Base-by-base conservation (phyloP, 2,329 filamentous ascomycete genomes). In the Harringtonia aguacate region DNA sequence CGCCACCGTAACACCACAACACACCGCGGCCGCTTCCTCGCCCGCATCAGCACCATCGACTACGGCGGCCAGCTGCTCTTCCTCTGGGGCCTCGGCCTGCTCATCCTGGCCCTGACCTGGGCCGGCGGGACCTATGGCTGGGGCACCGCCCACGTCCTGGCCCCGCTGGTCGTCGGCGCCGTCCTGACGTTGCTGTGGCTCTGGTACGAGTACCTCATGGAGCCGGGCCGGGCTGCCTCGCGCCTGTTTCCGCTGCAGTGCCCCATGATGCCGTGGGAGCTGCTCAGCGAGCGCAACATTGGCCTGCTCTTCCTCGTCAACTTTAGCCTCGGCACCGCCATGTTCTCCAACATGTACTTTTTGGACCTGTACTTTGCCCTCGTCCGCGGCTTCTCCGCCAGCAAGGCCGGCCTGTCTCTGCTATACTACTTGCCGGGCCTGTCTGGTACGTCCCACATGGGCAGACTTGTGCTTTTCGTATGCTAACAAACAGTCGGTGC, bases 361-460 rank as follows among this genome's bases (percentile, higher is more conserved):
- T n/a, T n/a, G n/a, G 76, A 75, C 15, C 69, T 84, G 17, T 85
- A 83, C 58, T 84, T 84, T 56, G 73, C 75, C 2, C 61, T 81
- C 15, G 79, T 83, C 4, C 62, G 76, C 58, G 68, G 65, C 7
- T 74, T 73, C 48, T 57, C 50, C 50, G 24, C 66, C 62, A 24
- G 70, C 21, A 54, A 72, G 39, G 68, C 77, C 2, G 77, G 77
- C 4, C 53, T 70, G 1, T 70, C 79, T 46, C 62, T 85, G 12
- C 59, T 84, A 1, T 83, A 73, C 56, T 84, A 79, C 51, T 68
- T 78, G 1, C 79, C 79, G 0, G 80, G 81, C 0, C 60, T 84
- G 9, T 78, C 67, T 53, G 67, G 72, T 75, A 57, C 45, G 61
- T 58, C 18, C 14, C 30, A 3, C n/a, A 18, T 12, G n/a, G n/a